phyloP scores from a whole-genome alignment of 2,329 filamentous ascomycete genomes.

The Arthrobotrys sinensis region DNA sequence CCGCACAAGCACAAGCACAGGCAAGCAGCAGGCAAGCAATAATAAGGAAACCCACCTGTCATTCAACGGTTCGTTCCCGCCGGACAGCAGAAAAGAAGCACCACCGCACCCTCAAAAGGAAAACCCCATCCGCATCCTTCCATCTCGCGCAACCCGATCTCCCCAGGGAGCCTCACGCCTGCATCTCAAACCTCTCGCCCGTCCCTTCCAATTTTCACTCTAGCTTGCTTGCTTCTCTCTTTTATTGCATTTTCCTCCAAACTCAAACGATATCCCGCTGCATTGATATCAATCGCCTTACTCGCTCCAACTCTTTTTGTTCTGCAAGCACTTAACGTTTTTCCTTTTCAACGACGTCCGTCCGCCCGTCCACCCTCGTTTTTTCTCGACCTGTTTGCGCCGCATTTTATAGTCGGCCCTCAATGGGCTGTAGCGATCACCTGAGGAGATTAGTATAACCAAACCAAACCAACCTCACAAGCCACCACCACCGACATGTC shows the following conservation, averaged over 20 bases:
- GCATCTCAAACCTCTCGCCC: conserved; percentile 49
- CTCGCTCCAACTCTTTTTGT: conserved; percentile 10
- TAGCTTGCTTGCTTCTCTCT: conserved; percentile 6
- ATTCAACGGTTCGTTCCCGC: conserved; percentile 59
- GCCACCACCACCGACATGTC: conserved; percentile 44
- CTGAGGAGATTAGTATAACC: conserved; percentile 48
- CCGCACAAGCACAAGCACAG: conserved; percentile 44
- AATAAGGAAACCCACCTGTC: conserved; percentile 50
- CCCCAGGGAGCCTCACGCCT: conserved; percentile 53
- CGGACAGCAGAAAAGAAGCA: conserved; percentile 44
- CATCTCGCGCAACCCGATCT: conserved; percentile 40
- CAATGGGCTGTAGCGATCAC: conserved; percentile 60
- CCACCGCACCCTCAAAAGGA: conserved; percentile 46
- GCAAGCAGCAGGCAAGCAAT: conserved; percentile 26
- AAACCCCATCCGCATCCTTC: conserved; percentile 45
- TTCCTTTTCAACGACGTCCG: conserved; percentile 14
- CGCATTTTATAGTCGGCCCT: conserved; percentile 61
- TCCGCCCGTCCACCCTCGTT: conserved; percentile 16
- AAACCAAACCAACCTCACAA: conserved; percentile 32
- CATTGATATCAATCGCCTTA: conserved; percentile 8
- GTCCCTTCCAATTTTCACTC: conserved; percentile 47
- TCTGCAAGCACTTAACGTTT: background rate
- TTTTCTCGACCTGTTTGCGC: conserved; percentile 41
- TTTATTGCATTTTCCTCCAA: conserved; percentile 31
- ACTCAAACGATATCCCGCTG: conserved; percentile 23